These are phyloP conservation scores for Haberlea rhodopensis DNA, from an alignment of 257 asterid species.

Conservation along the genomic window DNA sequence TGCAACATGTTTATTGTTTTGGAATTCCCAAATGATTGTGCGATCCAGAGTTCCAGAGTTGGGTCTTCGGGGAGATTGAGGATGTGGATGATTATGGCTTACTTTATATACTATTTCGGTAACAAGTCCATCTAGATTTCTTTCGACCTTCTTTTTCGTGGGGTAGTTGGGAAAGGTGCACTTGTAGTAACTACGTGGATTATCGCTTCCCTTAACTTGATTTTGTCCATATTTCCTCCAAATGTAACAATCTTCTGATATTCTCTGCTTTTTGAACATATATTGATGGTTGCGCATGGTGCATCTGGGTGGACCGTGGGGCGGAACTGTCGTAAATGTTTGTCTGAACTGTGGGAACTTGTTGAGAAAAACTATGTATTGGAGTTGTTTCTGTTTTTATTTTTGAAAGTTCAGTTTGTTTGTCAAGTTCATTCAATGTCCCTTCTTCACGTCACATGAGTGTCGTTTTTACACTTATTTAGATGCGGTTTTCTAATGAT, in stretches of 20 bases:
- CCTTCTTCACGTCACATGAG: constrained; percentile 27
- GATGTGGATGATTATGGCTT: constrained; percentile 54
- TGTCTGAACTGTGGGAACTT: constrained; percentile 24
- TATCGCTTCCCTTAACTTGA: constrained; percentile 49
- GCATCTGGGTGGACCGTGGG: constrained; percentile 20
- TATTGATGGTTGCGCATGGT: constrained; percentile 33
- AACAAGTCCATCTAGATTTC: constrained; percentile 47
- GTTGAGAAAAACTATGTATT: constrained; percentile 20
- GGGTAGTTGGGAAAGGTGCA: constrained; percentile 46
- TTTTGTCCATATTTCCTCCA: constrained; percentile 56
- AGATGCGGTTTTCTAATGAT: too few relatives aligned
- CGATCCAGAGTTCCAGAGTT: constrained; percentile 32
- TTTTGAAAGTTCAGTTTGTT: constrained; percentile 21
- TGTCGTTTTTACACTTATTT: too few relatives aligned
- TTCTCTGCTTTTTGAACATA: constrained; percentile 43
- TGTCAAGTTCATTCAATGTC: constrained; percentile 24
- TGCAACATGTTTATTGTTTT: constrained; percentile 16
- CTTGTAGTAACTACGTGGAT: constrained; percentile 49
- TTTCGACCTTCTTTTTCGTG: constrained; percentile 52
- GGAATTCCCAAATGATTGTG: constrained; percentile 25
- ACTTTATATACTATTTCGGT: constrained; percentile 56
- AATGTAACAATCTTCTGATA: constrained; percentile 46
- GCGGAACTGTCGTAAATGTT: constrained; percentile 30
- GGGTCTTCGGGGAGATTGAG: constrained; percentile 43
- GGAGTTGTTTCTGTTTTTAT: constrained; percentile 25